phyloP scores from a whole-genome alignment of 2,329 filamentous ascomycete species.

The Ascochyta viciae-villosae region DNA sequence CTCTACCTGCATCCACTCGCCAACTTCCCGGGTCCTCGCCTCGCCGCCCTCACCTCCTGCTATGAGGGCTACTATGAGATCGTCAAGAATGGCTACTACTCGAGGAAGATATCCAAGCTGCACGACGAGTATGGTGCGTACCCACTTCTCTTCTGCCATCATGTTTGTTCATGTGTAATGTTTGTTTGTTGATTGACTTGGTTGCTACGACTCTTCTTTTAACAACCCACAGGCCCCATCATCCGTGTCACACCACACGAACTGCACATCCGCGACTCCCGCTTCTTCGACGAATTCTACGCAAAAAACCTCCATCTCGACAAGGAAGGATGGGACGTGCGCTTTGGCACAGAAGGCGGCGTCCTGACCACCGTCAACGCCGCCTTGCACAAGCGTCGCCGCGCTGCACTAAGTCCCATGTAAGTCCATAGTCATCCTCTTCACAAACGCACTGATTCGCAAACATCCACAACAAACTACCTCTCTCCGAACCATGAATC shows the following conservation, averaged over 20 bases:
- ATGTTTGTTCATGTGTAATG: neutral
- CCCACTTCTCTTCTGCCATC: neutral
- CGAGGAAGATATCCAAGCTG: slow-evolving; percentile 37
- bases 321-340: slow-evolving; percentile 46
- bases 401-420: slow-evolving; percentile 43
- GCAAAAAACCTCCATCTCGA: slow-evolving; percentile 39
- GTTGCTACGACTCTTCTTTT: too few relatives aligned
- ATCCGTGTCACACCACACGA: slow-evolving; percentile 54
- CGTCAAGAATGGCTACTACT: slow-evolving; percentile 41
- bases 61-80: slow-evolving; percentile 49
- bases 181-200: neutral
- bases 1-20: slow-evolving; percentile 55
- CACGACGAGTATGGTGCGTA: slow-evolving; percentile 43
- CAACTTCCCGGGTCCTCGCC: slow-evolving; percentile 53
- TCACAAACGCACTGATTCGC: slow-evolving; percentile 2
- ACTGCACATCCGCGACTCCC: slow-evolving; percentile 52
- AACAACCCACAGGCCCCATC: slow-evolving; percentile 44
- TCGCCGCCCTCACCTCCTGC: slow-evolving; percentile 41
- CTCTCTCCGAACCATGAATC: neutral
- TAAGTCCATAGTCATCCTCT: slow-evolving; percentile 14
- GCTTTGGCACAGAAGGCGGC: slow-evolving; percentile 38
- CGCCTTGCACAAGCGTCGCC: slow-evolving; percentile 39
- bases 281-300: slow-evolving; percentile 49
- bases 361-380: slow-evolving; percentile 40
- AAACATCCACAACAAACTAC: neutral